Evolutionary conservation across 176 grass and related monocot genomes (phyloP).

Genomic region (Rhynchospora pubera): DNA sequence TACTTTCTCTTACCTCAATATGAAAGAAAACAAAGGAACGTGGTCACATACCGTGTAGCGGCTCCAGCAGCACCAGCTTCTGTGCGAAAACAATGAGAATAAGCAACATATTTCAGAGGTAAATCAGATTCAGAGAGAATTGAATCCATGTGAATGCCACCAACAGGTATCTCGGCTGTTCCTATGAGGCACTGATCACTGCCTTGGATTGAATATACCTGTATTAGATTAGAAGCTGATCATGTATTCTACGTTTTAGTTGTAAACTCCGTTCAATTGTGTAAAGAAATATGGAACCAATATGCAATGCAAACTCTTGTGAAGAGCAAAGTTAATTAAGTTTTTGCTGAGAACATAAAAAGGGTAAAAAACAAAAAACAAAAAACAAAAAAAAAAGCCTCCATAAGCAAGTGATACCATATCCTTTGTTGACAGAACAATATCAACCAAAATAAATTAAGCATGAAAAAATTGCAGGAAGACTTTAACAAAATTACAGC

Average conservation of each 20-base stretch:
- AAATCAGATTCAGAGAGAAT: constrained; percentile 62
- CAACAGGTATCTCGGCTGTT: constrained; percentile 93
- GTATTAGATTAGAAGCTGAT: not conserved
- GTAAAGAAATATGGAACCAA: not conserved
- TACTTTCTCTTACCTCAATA: not conserved
- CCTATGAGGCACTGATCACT: constrained; percentile 96
- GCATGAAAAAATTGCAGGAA: not conserved
- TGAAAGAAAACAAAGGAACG: not conserved
- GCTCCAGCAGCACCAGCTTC: constrained; percentile 86
- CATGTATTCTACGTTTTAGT: not conserved
- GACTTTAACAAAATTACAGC: not conserved
- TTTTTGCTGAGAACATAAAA: not conserved
- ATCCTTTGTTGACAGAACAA: not conserved
- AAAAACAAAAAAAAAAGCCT: not conserved
- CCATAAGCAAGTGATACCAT: not conserved
- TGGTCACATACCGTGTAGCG: constrained; percentile 46
- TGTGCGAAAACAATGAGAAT: constrained; percentile 92
- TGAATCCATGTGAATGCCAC: constrained; percentile 96
- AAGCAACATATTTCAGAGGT: constrained; percentile 94
- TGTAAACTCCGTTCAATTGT: not conserved
- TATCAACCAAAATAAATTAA: not conserved
- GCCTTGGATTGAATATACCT: constrained; percentile 92
- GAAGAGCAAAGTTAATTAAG: not conserved
- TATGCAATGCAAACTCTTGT: not conserved
- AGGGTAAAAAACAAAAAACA: no score